Base-by-base conservation (phyloP, 2,329 filamentous ascomycete genomes). In the Nectriaceae sp. region DNA sequence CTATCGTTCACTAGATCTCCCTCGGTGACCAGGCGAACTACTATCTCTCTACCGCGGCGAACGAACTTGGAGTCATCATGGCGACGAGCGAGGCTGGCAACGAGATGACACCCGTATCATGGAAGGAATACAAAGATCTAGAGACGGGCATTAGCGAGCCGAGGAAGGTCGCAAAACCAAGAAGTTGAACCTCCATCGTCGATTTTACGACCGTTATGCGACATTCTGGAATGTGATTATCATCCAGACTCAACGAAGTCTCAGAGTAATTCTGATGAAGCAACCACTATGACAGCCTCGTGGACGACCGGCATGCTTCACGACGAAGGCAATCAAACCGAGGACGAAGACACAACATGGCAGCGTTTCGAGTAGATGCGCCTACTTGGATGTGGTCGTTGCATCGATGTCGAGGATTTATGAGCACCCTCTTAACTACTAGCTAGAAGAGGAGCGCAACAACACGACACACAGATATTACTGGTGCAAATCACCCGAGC, bases 1-100 rank as follows among this genome's bases (percentile, higher is more conserved):
- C 36, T 15, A 19, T 37, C 29, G 48, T 53, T 16, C 11, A 48
- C 24, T 42, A 88, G 85, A 94, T 96, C 49, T 94, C 89, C 6
- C 73, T 97, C 13, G 94, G 94, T 31, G 94, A 99, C 66, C 92
- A 97, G 73, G 85, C 88, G 42, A 96, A 90, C 63, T 99, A 97
- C 69, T 99, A 97, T 69, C 79, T 96, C n/a, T 89, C 87, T 21
- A 99, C 94, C 2, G 90, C 91, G 21, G 84, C 84, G 58, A 97
- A 99, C 70, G 89, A 96, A 66, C 77, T 96, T 35, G 94, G 94
- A 3, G 93, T 97, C 49, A 89, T 99, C 33, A 89, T 97, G 84
- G 94, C 93, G 10, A 87, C 83, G 59, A 95, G 90, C 65, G 90
- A 96, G 67, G 82, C 81, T 3, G 92, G 92, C 1, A 93, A 95